phyloP scores from a whole-genome alignment of 192 early-diverging fungal species.

The Dissophora ornata region DNA sequence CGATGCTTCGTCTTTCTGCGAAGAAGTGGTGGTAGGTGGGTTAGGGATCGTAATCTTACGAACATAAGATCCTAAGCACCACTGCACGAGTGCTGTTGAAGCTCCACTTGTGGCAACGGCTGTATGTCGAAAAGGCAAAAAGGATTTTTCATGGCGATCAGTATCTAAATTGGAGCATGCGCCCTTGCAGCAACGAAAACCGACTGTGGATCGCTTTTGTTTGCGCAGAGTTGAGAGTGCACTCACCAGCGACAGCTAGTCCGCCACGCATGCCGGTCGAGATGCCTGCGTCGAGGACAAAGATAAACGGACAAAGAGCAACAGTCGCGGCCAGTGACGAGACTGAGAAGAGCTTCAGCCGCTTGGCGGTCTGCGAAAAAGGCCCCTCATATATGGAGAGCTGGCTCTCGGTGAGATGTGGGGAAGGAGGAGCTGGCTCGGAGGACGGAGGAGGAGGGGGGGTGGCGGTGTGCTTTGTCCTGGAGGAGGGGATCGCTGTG shows the following conservation, averaged over 20 bases:
- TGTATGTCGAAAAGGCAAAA: not conserved
- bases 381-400: constrained; percentile 63
- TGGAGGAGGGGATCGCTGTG: not conserved
- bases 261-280: constrained; percentile 57
- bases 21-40: not conserved
- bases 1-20: not conserved
- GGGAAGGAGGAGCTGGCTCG: constrained; percentile 7
- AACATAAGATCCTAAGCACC: constrained; percentile 68
- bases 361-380: constrained; percentile 60
- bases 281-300: constrained; percentile 62
- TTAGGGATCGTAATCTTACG: constrained; percentile 56
- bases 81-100: constrained; percentile 68
- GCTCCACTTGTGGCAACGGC: constrained; percentile 65
- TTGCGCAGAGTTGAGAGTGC: no score
- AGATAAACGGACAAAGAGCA: constrained; percentile 65
- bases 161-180: not conserved
- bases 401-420: constrained; percentile 37
- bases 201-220: no score
- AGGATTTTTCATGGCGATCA: not conserved
- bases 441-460: constrained; percentile 7
- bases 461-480: constrained; percentile 5
- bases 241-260: constrained; percentile 61
- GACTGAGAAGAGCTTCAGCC: constrained; percentile 68
- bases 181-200: no score
- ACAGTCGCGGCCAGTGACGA: constrained; percentile 61